These are phyloP conservation scores for Atalantia buxifolia DNA, from an alignment of 345 rosid genomes.

Conservation along the genomic window DNA sequence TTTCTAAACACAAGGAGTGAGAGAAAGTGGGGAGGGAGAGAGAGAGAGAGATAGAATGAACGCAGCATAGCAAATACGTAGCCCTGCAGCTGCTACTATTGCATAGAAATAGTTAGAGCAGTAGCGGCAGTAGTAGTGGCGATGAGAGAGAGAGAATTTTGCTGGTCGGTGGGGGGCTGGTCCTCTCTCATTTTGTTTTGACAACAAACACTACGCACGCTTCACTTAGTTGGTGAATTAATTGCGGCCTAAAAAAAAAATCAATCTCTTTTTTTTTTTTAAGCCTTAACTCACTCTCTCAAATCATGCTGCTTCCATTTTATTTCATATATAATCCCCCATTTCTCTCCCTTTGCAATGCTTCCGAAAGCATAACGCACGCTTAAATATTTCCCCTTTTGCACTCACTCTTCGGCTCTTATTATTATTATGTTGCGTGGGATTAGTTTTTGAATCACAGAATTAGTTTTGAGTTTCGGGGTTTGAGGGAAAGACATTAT, in stretches of 20 bases:
- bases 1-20: background rate
- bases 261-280: background rate
- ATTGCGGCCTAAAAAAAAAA: conserved; percentile 5
- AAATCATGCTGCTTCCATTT: conserved; percentile 38
- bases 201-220: background rate
- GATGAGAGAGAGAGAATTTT: background rate
- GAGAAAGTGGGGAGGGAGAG: background rate
- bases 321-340: conserved; percentile 15
- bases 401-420: background rate
- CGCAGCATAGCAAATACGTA: background rate
- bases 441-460: background rate
- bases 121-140: background rate
- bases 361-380: background rate
- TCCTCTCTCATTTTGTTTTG: conserved; percentile 16
- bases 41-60: background rate
- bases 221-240: background rate
- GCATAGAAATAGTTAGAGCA: background rate
- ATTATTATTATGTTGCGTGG: background rate
- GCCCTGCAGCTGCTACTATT: background rate
- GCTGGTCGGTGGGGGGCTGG: conserved; percentile 1
- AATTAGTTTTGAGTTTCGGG: background rate
- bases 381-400: background rate
- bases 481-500: background rate
- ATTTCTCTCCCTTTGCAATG: conserved; percentile 14
- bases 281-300: conserved; percentile 36